Evolutionary conservation across 257 asterid genomes (phyloP).

Genomic region (Marsdenia floribunda): DNA sequence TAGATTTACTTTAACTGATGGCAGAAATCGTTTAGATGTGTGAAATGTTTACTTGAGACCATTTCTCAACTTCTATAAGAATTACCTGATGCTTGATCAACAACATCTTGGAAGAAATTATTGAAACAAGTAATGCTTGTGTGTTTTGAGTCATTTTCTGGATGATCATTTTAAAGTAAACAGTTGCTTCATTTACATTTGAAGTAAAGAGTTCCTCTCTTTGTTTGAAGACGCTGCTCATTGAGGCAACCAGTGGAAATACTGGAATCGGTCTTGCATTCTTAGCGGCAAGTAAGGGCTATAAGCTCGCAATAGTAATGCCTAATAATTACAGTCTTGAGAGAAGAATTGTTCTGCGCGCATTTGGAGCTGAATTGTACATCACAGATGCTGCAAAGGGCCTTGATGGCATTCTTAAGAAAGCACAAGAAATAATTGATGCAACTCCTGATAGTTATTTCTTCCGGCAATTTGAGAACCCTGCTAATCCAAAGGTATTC

Average conservation of each 20-base stretch:
- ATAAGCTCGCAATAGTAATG: slow-evolving; percentile 39
- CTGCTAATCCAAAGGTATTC: slow-evolving; percentile 41
- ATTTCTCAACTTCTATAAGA: neutral
- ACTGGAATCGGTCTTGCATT: slow-evolving; percentile 49
- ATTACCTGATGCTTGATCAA: neutral
- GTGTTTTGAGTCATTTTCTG: neutral
- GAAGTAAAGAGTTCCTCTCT: neutral
- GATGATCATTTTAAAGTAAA: neutral
- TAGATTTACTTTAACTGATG: neutral
- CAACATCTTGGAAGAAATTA: neutral
- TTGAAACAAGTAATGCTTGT: neutral
- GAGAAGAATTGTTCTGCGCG: slow-evolving; percentile 38
- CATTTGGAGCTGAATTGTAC: slow-evolving; percentile 42
- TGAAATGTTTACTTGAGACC: neutral
- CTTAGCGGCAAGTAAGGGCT: slow-evolving; percentile 39
- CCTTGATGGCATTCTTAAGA: slow-evolving; percentile 24
- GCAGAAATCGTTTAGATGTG: neutral
- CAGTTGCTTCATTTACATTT: neutral
- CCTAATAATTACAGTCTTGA: slow-evolving; percentile 38
- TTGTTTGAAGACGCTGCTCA: slow-evolving; percentile 34
- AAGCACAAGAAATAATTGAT: slow-evolving; percentile 34
- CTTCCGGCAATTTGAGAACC: slow-evolving; percentile 37
- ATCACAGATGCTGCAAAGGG: slow-evolving; percentile 34
- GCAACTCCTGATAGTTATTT: slow-evolving; percentile 34
- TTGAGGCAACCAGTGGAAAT: slow-evolving; percentile 45